Conservation (phyloP, 495 filamentous ascomycete genomes). For the Penicillium atrosanguineum region DNA sequence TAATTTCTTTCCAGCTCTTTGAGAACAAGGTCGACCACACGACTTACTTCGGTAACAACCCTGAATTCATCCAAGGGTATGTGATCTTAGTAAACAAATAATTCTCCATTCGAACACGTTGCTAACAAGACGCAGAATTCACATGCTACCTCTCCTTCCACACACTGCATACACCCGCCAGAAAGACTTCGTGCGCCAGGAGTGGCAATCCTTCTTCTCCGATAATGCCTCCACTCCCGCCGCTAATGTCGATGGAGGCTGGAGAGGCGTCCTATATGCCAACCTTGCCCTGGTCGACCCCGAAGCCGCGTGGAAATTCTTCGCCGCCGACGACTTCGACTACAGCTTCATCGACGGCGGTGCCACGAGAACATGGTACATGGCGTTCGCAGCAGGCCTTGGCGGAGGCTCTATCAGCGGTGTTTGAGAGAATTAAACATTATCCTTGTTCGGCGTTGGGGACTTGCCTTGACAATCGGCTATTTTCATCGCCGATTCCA, state of each 20-base stretch:
- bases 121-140: constrained; percentile 56
- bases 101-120: background rate
- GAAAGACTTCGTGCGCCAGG: constrained; percentile 69
- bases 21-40: constrained; percentile 97
- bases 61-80: constrained; percentile 80
- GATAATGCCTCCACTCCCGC: constrained; percentile 47
- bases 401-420: constrained; percentile 16
- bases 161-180: constrained; percentile 64
- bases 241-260: constrained; percentile 64
- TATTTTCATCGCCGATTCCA: background rate
- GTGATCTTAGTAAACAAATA: background rate
- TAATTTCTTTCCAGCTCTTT: constrained; percentile 58
- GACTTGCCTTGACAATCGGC: background rate
- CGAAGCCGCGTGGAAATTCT: constrained; percentile 67
- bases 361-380: constrained; percentile 83
- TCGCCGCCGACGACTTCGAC: constrained; percentile 63
- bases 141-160: constrained; percentile 90
- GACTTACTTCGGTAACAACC: constrained; percentile 83
- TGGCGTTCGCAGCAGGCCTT: constrained; percentile 69
- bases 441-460: background rate
- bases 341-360: constrained; percentile 79
- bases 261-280: constrained; percentile 81
- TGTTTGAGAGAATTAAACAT: background rate
- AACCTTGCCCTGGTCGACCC: constrained; percentile 82
- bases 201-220: constrained; percentile 80